These are phyloP conservation scores for Byssoonygena ceratinophila DNA, from an alignment of 2,329 filamentous ascomycete species.

Conservation along the genomic window DNA sequence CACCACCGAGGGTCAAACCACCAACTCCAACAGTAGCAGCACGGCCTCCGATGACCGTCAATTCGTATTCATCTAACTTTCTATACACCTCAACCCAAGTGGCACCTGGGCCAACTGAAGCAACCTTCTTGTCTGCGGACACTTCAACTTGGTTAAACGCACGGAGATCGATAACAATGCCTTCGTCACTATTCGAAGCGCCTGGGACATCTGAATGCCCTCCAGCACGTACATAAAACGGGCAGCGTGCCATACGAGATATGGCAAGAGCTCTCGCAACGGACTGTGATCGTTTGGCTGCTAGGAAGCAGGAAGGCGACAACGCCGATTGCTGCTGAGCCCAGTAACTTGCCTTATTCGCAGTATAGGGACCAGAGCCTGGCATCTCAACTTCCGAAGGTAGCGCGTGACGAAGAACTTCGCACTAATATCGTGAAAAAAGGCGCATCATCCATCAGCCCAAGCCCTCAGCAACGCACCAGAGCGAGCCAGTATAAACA, in stretches of 20 bases:
- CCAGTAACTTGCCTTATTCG: constrained; percentile 20
- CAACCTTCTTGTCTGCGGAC: constrained; percentile 23
- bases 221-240: constrained; percentile 47
- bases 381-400: constrained; percentile 10
- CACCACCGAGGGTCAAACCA: constrained; percentile 23
- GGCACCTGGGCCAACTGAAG: constrained; percentile 27
- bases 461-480: too few relatives aligned
- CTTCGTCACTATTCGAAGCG: constrained; percentile 37
- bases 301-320: constrained; percentile 28
- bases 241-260: constrained; percentile 25
- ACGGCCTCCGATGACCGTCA: constrained; percentile 30
- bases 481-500: neutral
- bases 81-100: constrained; percentile 29
- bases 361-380: neutral
- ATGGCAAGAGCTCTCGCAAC: constrained; percentile 27
- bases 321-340: constrained; percentile 29
- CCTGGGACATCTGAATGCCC: constrained; percentile 40
- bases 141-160: constrained; percentile 25
- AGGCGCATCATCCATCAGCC: neutral
- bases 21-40: constrained; percentile 22
- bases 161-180: constrained; percentile 28
- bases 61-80: constrained; percentile 23
- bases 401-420: constrained; percentile 1
- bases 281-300: constrained; percentile 22
- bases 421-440: neutral